Evolutionary conservation across 805 yeast species (phyloP).

Genomic region (Candida coleopterorum): DNA sequence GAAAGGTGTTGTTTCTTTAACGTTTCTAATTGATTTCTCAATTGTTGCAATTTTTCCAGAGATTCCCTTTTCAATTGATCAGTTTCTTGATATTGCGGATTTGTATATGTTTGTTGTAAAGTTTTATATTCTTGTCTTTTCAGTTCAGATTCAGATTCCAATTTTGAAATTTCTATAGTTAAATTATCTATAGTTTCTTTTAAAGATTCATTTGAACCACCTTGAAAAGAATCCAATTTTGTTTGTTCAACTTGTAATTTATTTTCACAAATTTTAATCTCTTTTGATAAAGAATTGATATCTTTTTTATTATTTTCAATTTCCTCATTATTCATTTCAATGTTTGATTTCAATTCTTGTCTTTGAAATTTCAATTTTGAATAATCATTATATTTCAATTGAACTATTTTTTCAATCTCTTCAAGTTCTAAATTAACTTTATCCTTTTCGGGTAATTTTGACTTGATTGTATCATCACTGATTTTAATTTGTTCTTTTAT

Average conservation of each 20-base stretch:
- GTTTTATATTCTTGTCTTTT: slow-evolving; percentile 14
- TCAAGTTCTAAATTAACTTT: slow-evolving; percentile 6
- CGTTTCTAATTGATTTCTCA: slow-evolving; percentile 8
- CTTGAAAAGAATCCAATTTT: slow-evolving; percentile 33
- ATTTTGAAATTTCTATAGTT: slow-evolving; percentile 15
- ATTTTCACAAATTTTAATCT: slow-evolving; percentile 15
- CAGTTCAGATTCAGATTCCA: slow-evolving; percentile 17
- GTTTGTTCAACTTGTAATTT: slow-evolving; percentile 18
- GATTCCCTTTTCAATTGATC: slow-evolving; percentile 18
- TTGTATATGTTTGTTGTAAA: slow-evolving; percentile 10
- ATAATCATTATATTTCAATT: slow-evolving; percentile 11
- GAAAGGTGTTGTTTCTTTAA: slow-evolving; percentile 12
- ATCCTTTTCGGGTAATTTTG: neutral
- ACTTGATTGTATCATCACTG: slow-evolving; percentile 3
- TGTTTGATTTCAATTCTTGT: slow-evolving; percentile 3
- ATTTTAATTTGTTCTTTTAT: slow-evolving; percentile 3
- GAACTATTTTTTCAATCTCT: slow-evolving; percentile 7
- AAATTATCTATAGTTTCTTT: slow-evolving; percentile 14
- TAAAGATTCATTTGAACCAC: slow-evolving; percentile 38
- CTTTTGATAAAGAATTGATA: slow-evolving; percentile 14
- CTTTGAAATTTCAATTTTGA: slow-evolving; percentile 4
- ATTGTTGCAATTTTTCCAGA: slow-evolving; percentile 8
- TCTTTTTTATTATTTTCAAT: slow-evolving; percentile 17
- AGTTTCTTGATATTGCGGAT: slow-evolving; percentile 19
- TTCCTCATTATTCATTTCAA: slow-evolving; percentile 9